These are phyloP conservation scores for Dictyostelium citrinum DNA, from an alignment of 78 protist genomes.

Conservation along the genomic window DNA sequence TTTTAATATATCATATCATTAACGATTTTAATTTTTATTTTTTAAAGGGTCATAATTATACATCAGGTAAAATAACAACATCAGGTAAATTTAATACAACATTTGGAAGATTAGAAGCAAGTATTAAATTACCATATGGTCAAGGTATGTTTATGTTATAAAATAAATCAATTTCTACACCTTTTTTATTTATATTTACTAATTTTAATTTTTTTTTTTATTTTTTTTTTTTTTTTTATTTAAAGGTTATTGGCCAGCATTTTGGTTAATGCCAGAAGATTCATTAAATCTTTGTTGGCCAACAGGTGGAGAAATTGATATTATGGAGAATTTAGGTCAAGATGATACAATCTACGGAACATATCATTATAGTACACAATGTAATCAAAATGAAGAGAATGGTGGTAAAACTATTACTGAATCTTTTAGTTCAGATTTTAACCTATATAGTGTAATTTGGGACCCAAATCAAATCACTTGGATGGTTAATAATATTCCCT, in stretches of 20 bases:
- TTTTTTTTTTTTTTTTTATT: neutral
- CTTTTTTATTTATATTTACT: no score
- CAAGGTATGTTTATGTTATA: no score
- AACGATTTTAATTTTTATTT: neutral
- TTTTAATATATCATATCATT: neutral
- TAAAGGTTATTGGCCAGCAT: neutral
- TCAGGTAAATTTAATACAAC: neutral
- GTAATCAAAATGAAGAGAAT: neutral
- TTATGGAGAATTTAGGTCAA: neutral
- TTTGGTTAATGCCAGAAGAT: neutral
- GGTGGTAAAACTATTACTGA: neutral
- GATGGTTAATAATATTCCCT: neutral
- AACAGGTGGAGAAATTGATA: neutral
- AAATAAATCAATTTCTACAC: no score
- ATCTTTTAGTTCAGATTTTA: neutral
- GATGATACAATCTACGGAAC: neutral
- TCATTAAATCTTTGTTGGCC: neutral
- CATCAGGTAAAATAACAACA: conserved; percentile 4
- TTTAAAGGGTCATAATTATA: neutral
- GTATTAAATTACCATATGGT: neutral
- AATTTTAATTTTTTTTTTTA: no score
- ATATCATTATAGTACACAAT: neutral
- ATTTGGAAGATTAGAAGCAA: neutral
- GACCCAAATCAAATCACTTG: neutral
- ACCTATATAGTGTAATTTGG: conserved; percentile 7